phyloP scores from a whole-genome alignment of 352 stramenopile genomes.

The Blastocystis sp. region DNA sequence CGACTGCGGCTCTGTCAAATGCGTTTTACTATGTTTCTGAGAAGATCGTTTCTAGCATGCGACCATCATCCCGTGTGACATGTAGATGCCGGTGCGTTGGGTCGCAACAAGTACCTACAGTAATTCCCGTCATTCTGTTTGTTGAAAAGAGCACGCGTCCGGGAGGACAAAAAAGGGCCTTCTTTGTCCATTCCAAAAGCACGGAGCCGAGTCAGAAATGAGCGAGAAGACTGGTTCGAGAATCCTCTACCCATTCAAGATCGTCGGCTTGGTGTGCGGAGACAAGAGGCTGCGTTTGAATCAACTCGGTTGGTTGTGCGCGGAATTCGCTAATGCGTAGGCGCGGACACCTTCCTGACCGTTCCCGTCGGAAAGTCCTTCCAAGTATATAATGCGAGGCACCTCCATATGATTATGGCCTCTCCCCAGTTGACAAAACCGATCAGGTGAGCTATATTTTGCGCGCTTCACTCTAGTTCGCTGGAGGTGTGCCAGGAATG shows the following conservation, averaged over 20 bases:
- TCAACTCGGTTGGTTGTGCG: slow-evolving; percentile 15
- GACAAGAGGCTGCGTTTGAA: slow-evolving; percentile 26
- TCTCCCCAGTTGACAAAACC: slow-evolving; percentile 80
- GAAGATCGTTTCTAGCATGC: neutral
- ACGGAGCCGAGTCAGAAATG: neutral
- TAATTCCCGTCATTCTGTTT: neutral
- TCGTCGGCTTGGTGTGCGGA: slow-evolving; percentile 51
- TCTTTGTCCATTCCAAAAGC: neutral
- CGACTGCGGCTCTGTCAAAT: neutral
- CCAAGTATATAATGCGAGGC: slow-evolving; percentile 83
- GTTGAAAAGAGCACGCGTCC: neutral
- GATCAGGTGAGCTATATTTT: slow-evolving; percentile 75
- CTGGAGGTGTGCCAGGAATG: slow-evolving; percentile 77
- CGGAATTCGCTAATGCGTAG: neutral
- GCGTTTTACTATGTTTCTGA: neutral
- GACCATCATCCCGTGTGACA: neutral
- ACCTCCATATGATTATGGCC: slow-evolving; percentile 80
- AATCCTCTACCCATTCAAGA: slow-evolving; percentile 62
- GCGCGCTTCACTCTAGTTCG: neutral
- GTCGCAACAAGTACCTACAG: too few relatives aligned
- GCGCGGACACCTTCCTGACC: slow-evolving; percentile 74
- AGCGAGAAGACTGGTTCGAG: slow-evolving; percentile 63
- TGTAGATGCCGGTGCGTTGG: neutral
- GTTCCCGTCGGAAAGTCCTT: slow-evolving; percentile 82
- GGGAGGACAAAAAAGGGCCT: neutral